Conservation (phyloP, 768 basidiomycete genomes). For the Boletus subcaerulescens region DNA sequence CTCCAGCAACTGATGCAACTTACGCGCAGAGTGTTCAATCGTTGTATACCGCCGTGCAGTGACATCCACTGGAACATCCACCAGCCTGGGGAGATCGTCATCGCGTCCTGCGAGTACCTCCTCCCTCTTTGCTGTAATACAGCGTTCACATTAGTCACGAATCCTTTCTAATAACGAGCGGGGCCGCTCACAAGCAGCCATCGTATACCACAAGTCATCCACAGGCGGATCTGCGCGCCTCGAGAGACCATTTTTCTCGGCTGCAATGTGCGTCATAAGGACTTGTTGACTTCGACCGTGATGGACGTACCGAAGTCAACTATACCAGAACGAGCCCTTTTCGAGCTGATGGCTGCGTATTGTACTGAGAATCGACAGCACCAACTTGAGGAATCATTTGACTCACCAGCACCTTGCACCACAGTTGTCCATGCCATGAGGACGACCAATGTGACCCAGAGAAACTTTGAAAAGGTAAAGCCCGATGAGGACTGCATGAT, state of each 20-base stretch:
- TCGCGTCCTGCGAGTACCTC: not conserved
- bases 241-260: not conserved
- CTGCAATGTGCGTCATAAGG: not conserved
- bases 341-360: not conserved
- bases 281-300: not conserved
- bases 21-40: not conserved
- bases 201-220: not conserved
- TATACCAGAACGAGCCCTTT: not conserved
- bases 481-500: constrained; percentile 5
- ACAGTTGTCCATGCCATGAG: constrained; percentile 4
- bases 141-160: not conserved
- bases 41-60: not conserved
- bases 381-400: not conserved
- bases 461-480: not conserved
- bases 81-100: not conserved
- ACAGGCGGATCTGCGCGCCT: not conserved
- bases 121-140: not conserved
- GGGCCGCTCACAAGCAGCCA: not conserved
- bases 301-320: not conserved
- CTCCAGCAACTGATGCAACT: not conserved
- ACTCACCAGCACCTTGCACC: constrained; percentile 14
- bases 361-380: not conserved
- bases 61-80: not conserved
- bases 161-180: not conserved
- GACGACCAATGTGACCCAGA: not conserved